phyloP scores from a whole-genome alignment of 2,329 filamentous ascomycete genomes.

The Lithohypha guttulata region DNA sequence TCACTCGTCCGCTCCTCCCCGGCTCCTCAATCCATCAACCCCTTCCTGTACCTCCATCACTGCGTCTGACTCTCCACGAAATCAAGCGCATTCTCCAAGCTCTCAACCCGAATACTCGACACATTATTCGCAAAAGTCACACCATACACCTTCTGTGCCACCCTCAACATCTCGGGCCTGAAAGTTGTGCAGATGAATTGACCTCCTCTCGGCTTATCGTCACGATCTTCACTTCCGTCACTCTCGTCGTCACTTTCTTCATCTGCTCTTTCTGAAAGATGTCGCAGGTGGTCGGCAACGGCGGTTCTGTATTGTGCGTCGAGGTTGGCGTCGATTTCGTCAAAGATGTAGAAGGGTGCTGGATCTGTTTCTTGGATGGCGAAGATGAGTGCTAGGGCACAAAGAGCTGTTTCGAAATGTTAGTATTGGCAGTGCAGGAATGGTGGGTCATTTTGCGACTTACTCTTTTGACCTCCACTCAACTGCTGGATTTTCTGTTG shows the following conservation, averaged over 20 bases:
- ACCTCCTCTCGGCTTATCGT: slow-evolving; percentile 35
- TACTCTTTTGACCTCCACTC: slow-evolving; percentile 94
- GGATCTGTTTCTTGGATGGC: slow-evolving; percentile 98
- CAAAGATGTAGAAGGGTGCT: slow-evolving; percentile 96
- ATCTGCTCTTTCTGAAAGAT: slow-evolving; percentile 57
- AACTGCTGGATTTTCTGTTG: slow-evolving; percentile 97
- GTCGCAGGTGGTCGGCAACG: slow-evolving; percentile 77
- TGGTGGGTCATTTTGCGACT: slow-evolving; percentile 28
- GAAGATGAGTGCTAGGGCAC: slow-evolving; percentile 93
- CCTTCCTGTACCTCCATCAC: slow-evolving; percentile 4
- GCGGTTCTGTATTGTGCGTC: slow-evolving; percentile 97
- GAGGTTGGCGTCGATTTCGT: slow-evolving; percentile 96
- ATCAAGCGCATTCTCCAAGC: slow-evolving; percentile 72
- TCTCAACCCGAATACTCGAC: slow-evolving; percentile 84
- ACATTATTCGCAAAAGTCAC: slow-evolving; percentile 88
- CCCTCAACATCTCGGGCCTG: slow-evolving; percentile 86
- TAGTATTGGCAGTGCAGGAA: too few species aligned
- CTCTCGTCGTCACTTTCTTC: slow-evolving; percentile 34
- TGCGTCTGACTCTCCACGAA: slow-evolving; percentile 78
- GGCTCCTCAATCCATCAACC: too few species aligned
- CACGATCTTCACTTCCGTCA: slow-evolving; percentile 25
- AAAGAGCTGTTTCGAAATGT: slow-evolving; percentile 52
- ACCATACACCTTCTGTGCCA: slow-evolving; percentile 96
- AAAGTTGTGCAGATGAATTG: slow-evolving; percentile 99
- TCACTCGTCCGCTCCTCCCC: too few species aligned